Percentiles rank a stretch among this genome's conserved stretches.
phyloP scores from a whole-genome alignment of 2,329 filamentous ascomycete species.

The Monosporascus cannonballus region DNA sequence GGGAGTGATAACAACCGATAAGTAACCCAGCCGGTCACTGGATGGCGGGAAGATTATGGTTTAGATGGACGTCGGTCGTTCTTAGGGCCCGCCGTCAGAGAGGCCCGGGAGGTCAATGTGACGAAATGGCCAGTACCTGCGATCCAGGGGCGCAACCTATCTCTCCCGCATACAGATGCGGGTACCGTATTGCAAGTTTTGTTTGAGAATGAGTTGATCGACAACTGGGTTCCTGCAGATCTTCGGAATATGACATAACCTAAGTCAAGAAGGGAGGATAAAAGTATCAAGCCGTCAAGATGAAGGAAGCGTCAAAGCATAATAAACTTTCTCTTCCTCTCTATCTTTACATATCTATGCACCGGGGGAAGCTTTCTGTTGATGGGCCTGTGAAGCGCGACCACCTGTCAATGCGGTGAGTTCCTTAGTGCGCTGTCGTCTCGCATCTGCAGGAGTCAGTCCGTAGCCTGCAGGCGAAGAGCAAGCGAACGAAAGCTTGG shows the following conservation, averaged over 20 bases:
- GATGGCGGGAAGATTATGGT: not conserved
- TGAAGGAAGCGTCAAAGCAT: too few relatives aligned
- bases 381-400: slow-evolving; percentile 16
- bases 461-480: not conserved
- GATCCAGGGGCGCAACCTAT: too few relatives aligned
- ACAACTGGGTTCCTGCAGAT: not conserved
- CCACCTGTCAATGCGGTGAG: slow-evolving; percentile 10
- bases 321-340: too few relatives aligned
- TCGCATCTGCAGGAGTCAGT: not conserved
- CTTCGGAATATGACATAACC: not conserved
- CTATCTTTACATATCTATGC: not conserved
- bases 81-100: too few relatives aligned
- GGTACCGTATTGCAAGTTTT: too few relatives aligned
- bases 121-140: too few relatives aligned
- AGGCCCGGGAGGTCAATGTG: not conserved
- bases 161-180: too few relatives aligned
- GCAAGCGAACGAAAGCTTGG: not conserved
- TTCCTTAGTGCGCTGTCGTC: not conserved
- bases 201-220: not conserved
- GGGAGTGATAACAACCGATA: not conserved
- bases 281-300: not conserved
- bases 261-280: not conserved
- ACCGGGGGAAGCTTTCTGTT: not conserved
- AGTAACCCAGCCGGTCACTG: not conserved
- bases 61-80: not conserved